Base-by-base conservation (phyloP, 768 basidiomycete genomes). In the Flagelloscypha sp. region DNA sequence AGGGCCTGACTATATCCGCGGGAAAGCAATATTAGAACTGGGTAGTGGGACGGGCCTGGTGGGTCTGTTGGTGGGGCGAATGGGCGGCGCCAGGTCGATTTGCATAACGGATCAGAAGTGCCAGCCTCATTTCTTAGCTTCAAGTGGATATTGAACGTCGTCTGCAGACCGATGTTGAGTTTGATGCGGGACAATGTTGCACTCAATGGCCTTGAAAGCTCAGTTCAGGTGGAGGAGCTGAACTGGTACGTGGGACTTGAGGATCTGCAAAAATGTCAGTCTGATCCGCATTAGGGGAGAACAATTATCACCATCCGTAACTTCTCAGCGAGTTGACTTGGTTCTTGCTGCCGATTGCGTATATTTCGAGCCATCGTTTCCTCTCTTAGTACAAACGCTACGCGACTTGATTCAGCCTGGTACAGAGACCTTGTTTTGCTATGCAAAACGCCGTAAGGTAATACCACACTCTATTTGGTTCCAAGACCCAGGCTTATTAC, bases 291-390 rank as follows among this genome's bases (percentile, higher is more conserved):
- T 24, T 38, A 88, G 86, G 90, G 90, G 86, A 17, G 63, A 67
- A 12, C 57, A 69, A 1, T 47, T 79, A 22, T 75, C 82, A 7
- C 19, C 46, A 46, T 27, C 62, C 60, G 49, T 75, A n/a, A n/a
- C n/a, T n/a, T n/a, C 61, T 27, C 62, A 56, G 10, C 55, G 49
- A 3, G 71, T 79, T 5, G 76, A 86, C 49, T 35, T 94, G 17
- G 70, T 97, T 39, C 71, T 97, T 4, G 88, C 86, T 2, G 92
- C 92, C 1, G 92, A 97, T 51, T 97, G 92, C 47, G 90, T 97
- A 7, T 97, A 97, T 61, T 90, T 88, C 45, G 92, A 95, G 57
- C 87, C 89, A 9, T 79, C 87, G 0, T 97, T 95, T 49, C 83
- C 89, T 6, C 70, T 92, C 9, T 73, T 97, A 1, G 84, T 92